Base-by-base conservation (phyloP, 2,329 filamentous ascomycete species). In the Curvularia spicifera region DNA sequence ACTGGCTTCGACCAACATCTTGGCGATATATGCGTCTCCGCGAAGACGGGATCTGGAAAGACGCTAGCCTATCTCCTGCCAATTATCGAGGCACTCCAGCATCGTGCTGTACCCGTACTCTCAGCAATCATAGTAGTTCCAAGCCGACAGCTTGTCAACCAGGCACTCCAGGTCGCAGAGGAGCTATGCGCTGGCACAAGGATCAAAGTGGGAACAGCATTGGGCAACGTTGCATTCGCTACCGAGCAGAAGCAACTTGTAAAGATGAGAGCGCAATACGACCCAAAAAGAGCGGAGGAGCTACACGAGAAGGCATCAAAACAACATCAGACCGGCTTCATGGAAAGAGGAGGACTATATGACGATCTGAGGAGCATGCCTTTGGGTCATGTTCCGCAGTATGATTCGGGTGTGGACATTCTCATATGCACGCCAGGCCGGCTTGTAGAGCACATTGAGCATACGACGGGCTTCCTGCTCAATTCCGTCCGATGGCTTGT, bases 31-130 rank as follows among this genome's bases (percentile, higher is more conserved):
- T 89, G 96, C 44, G 89, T 99, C 2, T 95, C 93, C 7, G 95
- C 96, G 0, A 91, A 94, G 1, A 99, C 95, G 0, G 95, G 95
- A 8, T 98, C 95, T 0, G 95, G 95, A 56, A 99, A 99, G 75
- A 99, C 95, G 0, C 78, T 99, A 15, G 90, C 94, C 0, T 99
- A 99, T 71, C 86, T 94, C 0, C 80, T 99, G 2, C 95, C 95
- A 0, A 87, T 99, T 57, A 84, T 96, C 4, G 87, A 92, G 45
- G 88, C 89, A 50, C 80, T 99, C 48, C 88, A 89, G 64, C 81
- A 85, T 31, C 84, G 84, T 13, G 79, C 80, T 22, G 83, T 87
- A 10, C 90, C 89, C 0, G 85, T 85, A 54, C 79, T 99, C 8
- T 85, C 91, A 39, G 93, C 89, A 0, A 77, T 99, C 0, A 87